Base-by-base conservation (phyloP, 192 early-diverging fungal genomes). In the Rhizophagus clarus region DNA sequence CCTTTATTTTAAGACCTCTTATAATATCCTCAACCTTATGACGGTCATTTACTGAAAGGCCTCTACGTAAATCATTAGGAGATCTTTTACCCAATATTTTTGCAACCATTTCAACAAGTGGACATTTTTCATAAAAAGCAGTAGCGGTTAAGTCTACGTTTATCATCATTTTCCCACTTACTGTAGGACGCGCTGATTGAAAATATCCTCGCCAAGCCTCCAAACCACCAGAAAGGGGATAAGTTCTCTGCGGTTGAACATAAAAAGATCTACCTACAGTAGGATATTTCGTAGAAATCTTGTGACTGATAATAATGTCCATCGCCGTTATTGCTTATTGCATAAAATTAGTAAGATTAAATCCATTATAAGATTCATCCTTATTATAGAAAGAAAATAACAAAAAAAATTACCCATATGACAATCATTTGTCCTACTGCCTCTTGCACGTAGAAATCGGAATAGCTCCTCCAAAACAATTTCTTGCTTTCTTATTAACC, bases 151-250 rank as follows among this genome's bases (percentile, higher is more conserved):
- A 88, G 83, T 95, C 93, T 45, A 92, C 76, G 71, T 94, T 94
- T 24, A 94, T 88, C 82, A 90, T 87, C 81, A 94, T 89, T 22
- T 77, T 82, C 1, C 82, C 86, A 85, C 60, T 4, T 31, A 62
- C 32, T 0, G 37, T 40, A 7, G 26, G 95, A 10, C 93, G 88
- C 49, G 96, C 89, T 45, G 93, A 94, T 72, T 97, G 95, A 76
- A 95, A 96, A 82, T 93, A 96, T 24, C 97, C 97, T 78, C 92
- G 91, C 96, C 96, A 97, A 10, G 95, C 89, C 85, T 97, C 94
- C n/a, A 92, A 88, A 37, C 96, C 96, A 66, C 95, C 92, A 8
- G 81, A 82, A 0, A 90, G 88, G 28, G 73, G 73, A 49, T 61
- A 72, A 1, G 83, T 79, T 63, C 84, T 87, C 15, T 88, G 85